Conservation (phyloP, 768 basidiomycete genomes). For the Lactifluus subvellereus region DNA sequence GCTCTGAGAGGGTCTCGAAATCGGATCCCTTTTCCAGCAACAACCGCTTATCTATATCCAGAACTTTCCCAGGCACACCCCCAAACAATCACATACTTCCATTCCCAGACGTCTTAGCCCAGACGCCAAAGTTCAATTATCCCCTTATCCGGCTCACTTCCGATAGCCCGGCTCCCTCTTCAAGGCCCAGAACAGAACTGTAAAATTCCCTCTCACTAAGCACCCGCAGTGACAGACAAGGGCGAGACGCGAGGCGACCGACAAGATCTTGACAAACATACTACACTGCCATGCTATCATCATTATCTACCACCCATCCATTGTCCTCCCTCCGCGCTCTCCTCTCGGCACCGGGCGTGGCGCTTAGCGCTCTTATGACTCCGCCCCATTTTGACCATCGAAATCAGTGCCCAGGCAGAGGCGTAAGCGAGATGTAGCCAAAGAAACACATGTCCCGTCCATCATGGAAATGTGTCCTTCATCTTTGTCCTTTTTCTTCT, state of each 20-base stretch:
- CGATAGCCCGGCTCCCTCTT: constrained; percentile 9
- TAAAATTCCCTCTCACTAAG: constrained; percentile 11
- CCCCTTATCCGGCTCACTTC: constrained; percentile 22
- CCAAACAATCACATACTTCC: constrained; percentile 25
- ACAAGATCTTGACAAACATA: background rate
- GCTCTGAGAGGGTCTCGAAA: constrained; percentile 24
- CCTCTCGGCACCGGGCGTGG: constrained; percentile 16
- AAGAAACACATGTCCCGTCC: background rate
- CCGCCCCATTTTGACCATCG: constrained; percentile 22
- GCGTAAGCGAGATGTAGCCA: background rate
- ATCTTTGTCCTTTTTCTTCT: background rate
- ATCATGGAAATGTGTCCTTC: background rate
- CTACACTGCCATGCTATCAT: constrained; percentile 2
- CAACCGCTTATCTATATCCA: constrained; percentile 28
- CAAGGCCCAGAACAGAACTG: constrained; percentile 9
- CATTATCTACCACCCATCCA: constrained; percentile 5
- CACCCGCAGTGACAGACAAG: constrained; percentile 3
- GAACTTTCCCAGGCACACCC: constrained; percentile 26
- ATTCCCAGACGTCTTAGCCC: constrained; percentile 23
- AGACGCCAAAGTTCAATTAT: constrained; percentile 23
- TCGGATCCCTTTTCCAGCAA: constrained; percentile 27
- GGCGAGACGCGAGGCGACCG: background rate
- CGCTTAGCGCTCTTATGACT: constrained; percentile 20
- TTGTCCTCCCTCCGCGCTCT: background rate
- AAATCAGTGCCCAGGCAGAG: background rate